Conservation (phyloP, 768 basidiomycete genomes). For the Mycena kentingensis region DNA sequence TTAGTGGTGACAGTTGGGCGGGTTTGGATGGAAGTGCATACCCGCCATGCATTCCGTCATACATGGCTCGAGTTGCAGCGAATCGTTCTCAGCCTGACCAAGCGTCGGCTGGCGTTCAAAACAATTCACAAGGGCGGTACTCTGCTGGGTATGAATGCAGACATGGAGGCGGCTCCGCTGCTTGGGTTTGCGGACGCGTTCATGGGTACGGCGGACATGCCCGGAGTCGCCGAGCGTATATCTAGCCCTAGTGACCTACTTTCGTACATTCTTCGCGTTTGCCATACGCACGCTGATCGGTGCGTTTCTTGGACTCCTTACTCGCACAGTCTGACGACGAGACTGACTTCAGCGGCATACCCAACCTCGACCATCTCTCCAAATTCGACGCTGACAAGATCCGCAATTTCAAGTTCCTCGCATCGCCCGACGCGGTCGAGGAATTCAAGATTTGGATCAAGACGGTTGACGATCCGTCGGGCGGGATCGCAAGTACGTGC, state of each 20-base stretch:
- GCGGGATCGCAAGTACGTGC: not conserved
- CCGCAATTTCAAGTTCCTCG: slow-evolving; percentile 4
- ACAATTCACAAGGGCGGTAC: slow-evolving; percentile 11
- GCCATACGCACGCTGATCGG: slow-evolving; percentile 7
- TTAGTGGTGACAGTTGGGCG: slow-evolving; percentile 15
- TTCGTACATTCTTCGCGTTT: slow-evolving; percentile 4
- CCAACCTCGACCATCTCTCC: not conserved
- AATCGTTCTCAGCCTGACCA: slow-evolving; percentile 8
- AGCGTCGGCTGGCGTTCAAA: slow-evolving; percentile 2
- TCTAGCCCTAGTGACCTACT: not conserved
- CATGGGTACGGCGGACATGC: slow-evolving; percentile 2
- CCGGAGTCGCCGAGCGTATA: not conserved
- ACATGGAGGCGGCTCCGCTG: slow-evolving; percentile 16
- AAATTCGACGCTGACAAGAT: not conserved
- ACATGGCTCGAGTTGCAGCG: slow-evolving; percentile 15
- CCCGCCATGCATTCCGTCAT: slow-evolving; percentile 1
- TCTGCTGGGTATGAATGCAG: slow-evolving; percentile 13
- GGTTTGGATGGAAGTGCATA: slow-evolving; percentile 16
- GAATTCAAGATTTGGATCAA: slow-evolving; percentile 6
- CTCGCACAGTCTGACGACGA: slow-evolving; percentile 4
- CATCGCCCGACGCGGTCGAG: slow-evolving; percentile 5
- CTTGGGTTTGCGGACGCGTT: slow-evolving; percentile 15
- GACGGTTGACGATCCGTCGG: not conserved
- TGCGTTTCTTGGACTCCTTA: slow-evolving; percentile 1
- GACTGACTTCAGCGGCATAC: slow-evolving; percentile 11